Percentiles rank a stretch among this genome's conserved stretches.
phyloP scores from a whole-genome alignment of 257 asterid genomes.

The Solanum chilense region DNA sequence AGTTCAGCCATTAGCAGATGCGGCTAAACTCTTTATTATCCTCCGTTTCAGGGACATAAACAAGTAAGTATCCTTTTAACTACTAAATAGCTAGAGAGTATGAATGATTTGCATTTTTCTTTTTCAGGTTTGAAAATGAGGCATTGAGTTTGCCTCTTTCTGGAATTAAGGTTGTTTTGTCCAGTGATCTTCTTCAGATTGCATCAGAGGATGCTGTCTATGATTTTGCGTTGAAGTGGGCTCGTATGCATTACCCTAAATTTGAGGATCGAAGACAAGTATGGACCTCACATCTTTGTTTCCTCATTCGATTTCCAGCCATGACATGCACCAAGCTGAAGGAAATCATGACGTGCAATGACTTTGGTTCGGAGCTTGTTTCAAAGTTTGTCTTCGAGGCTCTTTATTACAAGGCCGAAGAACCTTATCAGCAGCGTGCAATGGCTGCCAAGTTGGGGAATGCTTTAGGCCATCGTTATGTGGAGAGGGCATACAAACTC shows the following conservation, averaged over 20 bases:
- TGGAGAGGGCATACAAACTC: slow-evolving; percentile 69
- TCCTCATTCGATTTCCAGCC: slow-evolving; percentile 68
- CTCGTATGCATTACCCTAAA: slow-evolving; percentile 51
- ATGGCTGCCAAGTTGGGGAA: slow-evolving; percentile 32
- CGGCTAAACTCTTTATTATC: slow-evolving; percentile 71
- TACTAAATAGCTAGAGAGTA: too few species aligned
- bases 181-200: slow-evolving; percentile 62
- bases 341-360: slow-evolving; percentile 52
- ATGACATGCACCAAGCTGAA: slow-evolving; percentile 75
- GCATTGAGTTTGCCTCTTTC: slow-evolving; percentile 67
- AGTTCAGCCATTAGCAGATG: slow-evolving; percentile 61
- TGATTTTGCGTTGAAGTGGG: slow-evolving; percentile 73
- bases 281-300: slow-evolving; percentile 42
- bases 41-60: slow-evolving; percentile 54
- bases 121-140: slow-evolving; percentile 60
- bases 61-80: slow-evolving; percentile 37
- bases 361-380: slow-evolving; percentile 45
- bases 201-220: slow-evolving; percentile 76
- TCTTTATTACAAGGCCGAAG: slow-evolving; percentile 65
- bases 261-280: slow-evolving; percentile 55
- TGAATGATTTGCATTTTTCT: background rate
- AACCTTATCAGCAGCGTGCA: slow-evolving; percentile 57
- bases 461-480: slow-evolving; percentile 27
- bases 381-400: slow-evolving; percentile 68
- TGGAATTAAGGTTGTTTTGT: slow-evolving; percentile 66